phyloP scores from a whole-genome alignment of 768 basidiomycete species.

The Fibroporia radiculosa region DNA sequence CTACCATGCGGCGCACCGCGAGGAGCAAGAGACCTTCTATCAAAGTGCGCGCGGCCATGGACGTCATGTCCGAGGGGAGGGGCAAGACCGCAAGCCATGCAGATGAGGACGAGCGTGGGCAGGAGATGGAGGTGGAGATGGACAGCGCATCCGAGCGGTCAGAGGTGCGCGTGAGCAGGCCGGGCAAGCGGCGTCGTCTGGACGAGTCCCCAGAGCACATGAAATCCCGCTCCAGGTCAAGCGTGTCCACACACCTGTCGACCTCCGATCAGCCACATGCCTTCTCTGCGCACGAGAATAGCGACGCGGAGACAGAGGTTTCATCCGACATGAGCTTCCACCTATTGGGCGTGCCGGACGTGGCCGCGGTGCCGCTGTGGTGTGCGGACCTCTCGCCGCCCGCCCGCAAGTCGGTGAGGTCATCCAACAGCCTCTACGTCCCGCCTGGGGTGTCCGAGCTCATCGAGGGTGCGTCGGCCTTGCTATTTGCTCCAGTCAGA shows the following conservation, averaged over 20 bases:
- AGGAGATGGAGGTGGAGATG: background rate
- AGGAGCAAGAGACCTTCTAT: background rate
- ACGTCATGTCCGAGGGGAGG: conserved; percentile 3
- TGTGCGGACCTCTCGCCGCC: conserved; percentile 12
- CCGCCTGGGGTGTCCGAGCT: conserved; percentile 28
- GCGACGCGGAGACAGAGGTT: background rate
- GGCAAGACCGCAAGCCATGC: background rate
- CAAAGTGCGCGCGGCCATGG: background rate
- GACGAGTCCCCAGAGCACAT: background rate
- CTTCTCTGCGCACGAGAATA: background rate
- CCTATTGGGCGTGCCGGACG: conserved; percentile 27
- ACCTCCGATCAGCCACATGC: background rate
- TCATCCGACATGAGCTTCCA: conserved; percentile 19
- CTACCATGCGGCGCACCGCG: background rate
- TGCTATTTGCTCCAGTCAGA: conserved; percentile 5
- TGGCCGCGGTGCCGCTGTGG: conserved; percentile 28
- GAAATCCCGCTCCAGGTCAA: background rate
- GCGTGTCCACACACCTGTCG: background rate
- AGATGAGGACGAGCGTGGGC: background rate
- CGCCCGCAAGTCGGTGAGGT: background rate
- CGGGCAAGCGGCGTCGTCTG: background rate
- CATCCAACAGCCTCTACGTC: conserved; percentile 27
- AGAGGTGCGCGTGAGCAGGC: background rate
- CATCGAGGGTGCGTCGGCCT: conserved; percentile 24
- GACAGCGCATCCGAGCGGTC: background rate